Evolutionary conservation across 2,329 filamentous ascomycete species (phyloP).

Genomic region (Pseudophaeomoniella oleicola): DNA sequence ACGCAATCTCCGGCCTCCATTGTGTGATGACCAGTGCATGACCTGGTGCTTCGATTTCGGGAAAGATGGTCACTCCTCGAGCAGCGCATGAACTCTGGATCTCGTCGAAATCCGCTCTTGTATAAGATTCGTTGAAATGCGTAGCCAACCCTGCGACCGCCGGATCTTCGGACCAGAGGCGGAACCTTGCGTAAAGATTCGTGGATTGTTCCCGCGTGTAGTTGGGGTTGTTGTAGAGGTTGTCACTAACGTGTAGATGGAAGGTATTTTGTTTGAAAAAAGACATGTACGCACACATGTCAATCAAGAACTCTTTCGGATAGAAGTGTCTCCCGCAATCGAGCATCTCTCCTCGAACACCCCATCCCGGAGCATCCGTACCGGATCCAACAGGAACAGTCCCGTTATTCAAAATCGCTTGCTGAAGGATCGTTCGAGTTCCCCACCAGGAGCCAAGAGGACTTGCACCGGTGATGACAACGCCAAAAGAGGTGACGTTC

Average conservation of each 20-base stretch:
- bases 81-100: slow-evolving; percentile 38
- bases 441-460: slow-evolving; percentile 45
- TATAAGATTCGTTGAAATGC: slow-evolving; percentile 40
- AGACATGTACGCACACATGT: slow-evolving; percentile 46
- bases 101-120: slow-evolving; percentile 33
- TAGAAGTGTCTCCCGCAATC: slow-evolving; percentile 44
- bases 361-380: slow-evolving; percentile 37
- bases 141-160: slow-evolving; percentile 35
- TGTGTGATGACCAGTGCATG: slow-evolving; percentile 43
- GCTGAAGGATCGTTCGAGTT: slow-evolving; percentile 40
- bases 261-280: slow-evolving; percentile 48
- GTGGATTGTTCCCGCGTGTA: slow-evolving; percentile 28
- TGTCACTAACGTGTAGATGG: slow-evolving; percentile 45
- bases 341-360: slow-evolving; percentile 34
- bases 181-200: slow-evolving; percentile 40
- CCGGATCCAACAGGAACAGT: slow-evolving; percentile 27
- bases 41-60: slow-evolving; percentile 46
- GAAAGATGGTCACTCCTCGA: slow-evolving; percentile 42
- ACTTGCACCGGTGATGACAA: slow-evolving; percentile 37
- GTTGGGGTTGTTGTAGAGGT: slow-evolving; percentile 34
- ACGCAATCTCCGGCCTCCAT: slow-evolving; percentile 42
- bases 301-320: slow-evolving; percentile 36
- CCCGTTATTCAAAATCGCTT: slow-evolving; percentile 25
- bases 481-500: slow-evolving; percentile 19
- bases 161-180: slow-evolving; percentile 34